A percentile compares a stretch with the other conserved stretches of the same genome.
These are phyloP conservation scores for Leishmania martiniquensis DNA, from an alignment of 208 protist species.

Conservation along the genomic window DNA sequence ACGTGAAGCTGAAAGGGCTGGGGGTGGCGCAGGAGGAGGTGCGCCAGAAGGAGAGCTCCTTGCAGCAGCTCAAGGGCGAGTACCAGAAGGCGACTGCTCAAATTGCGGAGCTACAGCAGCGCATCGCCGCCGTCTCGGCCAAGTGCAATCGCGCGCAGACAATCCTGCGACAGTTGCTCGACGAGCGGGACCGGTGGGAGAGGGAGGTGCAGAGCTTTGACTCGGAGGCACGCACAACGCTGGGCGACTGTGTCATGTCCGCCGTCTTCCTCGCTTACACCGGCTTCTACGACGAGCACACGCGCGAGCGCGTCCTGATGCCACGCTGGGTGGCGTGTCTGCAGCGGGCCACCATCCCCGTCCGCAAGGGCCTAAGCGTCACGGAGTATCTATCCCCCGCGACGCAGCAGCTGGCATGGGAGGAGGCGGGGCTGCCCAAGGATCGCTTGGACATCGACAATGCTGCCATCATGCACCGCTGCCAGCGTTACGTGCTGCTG, in stretches of 20 bases:
- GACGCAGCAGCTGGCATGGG: constrained; percentile 95
- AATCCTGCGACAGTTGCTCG: constrained; percentile 92
- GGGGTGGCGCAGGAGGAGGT: constrained; percentile 81
- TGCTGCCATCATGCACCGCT: constrained; percentile 96
- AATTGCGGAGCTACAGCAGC: constrained; percentile 90
- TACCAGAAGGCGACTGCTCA: constrained; percentile 96
- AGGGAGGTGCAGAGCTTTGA: constrained; percentile 86
- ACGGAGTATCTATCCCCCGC: constrained; percentile 94
- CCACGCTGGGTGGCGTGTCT: constrained; percentile 89
- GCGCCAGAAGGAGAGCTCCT: constrained; percentile 79
- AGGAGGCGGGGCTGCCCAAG: constrained; percentile 92
- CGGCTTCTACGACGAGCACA: constrained; percentile 98
- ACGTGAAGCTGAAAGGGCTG: constrained; percentile 58
- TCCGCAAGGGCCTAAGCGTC: constrained; percentile 64
- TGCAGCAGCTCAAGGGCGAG: constrained; percentile 92
- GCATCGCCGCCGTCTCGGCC: constrained; percentile 78
- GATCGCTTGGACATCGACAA: constrained; percentile 99
- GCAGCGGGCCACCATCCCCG: constrained; percentile 57
- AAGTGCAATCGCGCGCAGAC: constrained; percentile 94
- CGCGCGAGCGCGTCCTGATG: constrained; percentile 84
- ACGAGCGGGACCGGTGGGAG: constrained; percentile 96
- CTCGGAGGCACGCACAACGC: constrained; percentile 87
- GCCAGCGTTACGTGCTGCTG: constrained; percentile 96
- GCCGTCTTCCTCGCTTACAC: constrained; percentile 98
- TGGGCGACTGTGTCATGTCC: constrained; percentile 96